These are phyloP conservation scores for Pythium oligandrum DNA, from an alignment of 352 stramenopile species.

Conservation along the genomic window DNA sequence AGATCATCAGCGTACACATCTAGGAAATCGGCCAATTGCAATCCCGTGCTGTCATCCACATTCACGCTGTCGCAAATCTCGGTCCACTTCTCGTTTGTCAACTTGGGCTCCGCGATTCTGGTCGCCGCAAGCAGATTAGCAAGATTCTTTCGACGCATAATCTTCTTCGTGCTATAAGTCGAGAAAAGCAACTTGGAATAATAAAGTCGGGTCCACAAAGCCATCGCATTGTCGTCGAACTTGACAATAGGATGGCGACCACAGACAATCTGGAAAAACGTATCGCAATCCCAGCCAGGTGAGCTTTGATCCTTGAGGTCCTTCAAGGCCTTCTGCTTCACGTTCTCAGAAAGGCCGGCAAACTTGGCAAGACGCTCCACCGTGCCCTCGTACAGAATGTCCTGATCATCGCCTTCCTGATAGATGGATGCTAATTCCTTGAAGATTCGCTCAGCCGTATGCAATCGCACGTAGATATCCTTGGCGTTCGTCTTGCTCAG, in stretches of 20 bases:
- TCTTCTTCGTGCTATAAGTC: conserved; percentile 28
- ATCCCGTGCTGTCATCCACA: conserved; percentile 25
- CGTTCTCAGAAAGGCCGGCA: conserved; percentile 21
- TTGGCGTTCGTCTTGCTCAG: conserved; percentile 34
- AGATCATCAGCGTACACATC: conserved; percentile 33
- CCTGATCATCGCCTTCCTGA: conserved; percentile 25
- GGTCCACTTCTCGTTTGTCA: conserved; percentile 36
- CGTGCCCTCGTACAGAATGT: conserved; percentile 31
- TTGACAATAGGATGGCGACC: conserved; percentile 21
- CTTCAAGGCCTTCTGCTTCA: conserved; percentile 20
- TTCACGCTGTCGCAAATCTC: conserved; percentile 34
- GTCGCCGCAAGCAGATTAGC: conserved; percentile 30
- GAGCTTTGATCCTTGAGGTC: conserved; percentile 16
- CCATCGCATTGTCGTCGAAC: conserved; percentile 35
- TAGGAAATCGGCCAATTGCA: conserved; percentile 33
- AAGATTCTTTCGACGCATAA: conserved; percentile 40
- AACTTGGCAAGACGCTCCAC: conserved; percentile 30
- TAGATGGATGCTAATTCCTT: conserved; percentile 36
- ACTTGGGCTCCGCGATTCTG: conserved; percentile 32
- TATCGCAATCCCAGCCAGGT: conserved; percentile 28
- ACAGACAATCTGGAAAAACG: conserved; percentile 37
- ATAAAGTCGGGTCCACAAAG: conserved; percentile 42
- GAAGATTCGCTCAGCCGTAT: conserved; percentile 45
- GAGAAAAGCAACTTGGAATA: conserved; percentile 49
- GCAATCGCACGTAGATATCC: conserved; percentile 37